Base-by-base conservation (phyloP, 2,329 filamentous ascomycete species). In the Endothia cerciana region DNA sequence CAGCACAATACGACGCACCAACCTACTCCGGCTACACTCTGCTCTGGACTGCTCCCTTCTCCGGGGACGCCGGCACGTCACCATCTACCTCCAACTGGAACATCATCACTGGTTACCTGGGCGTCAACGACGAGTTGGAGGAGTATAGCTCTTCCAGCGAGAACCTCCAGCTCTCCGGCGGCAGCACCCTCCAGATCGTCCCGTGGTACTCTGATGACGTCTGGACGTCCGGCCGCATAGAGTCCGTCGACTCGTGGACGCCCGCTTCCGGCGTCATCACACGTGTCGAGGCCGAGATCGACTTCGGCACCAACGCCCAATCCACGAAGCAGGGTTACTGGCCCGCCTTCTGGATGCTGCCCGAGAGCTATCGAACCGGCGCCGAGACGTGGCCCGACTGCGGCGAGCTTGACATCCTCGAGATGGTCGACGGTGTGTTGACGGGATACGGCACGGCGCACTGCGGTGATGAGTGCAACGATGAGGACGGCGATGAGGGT, bases 311-410 rank as follows among this genome's bases (percentile, higher is more conserved):
- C 67, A 77, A 77, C 71, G 62, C 74, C 11, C 63, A 71, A 17
- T 69, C 70, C 33, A 75, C 77, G 59, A 83, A 83, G 74, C 77
- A 81, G 69, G 83, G 83, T 17, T 76, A 85, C 68, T 85, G 83
- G 83, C 82, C 83, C 2, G 83, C 83, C 4, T 85, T 85, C 70
- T 85, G 83, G 83, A 73, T 83, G 61, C 78, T 85, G 0, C 82
- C 83, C 15, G 76, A 82, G 65, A 75, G 80, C 17, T 75, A 83
- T 62, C 80, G 82, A 10, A 72, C 76, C 66, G 82, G 82, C 13
- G 60, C 60, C 22, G 80, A 77, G 4, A 66, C 69, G 19, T 85
- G 83, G 83, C 83, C 83, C 0, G 73, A 73, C 13, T 83, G 81
- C 69, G 83, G 83, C 33, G 83, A 85, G 76, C 74, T 85, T 57